Conservation (phyloP, 2,329 filamentous ascomycete genomes). For the Xylariales sp. region DNA sequence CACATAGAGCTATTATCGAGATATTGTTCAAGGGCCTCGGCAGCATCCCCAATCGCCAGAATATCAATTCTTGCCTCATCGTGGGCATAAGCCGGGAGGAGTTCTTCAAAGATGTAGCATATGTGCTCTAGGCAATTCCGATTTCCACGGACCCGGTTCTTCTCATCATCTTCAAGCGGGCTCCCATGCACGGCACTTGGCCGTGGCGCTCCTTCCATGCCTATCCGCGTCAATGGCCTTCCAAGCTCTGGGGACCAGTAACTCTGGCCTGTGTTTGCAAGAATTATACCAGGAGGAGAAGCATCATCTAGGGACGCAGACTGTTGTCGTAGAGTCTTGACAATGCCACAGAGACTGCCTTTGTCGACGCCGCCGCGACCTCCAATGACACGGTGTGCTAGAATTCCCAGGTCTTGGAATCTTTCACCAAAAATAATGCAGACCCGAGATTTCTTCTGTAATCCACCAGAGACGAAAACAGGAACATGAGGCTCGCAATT, state of each 20-base stretch:
- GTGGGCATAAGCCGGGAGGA: conserved; percentile 48
- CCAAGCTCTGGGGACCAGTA: conserved; percentile 67
- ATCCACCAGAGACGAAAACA: conserved; percentile 56
- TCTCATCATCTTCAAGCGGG: conserved; percentile 41
- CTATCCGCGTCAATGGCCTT: conserved; percentile 53
- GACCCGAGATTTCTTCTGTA: conserved; percentile 56
- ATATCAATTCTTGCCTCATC: conserved; percentile 59
- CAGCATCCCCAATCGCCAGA: conserved; percentile 66
- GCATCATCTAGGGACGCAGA: conserved; percentile 26
- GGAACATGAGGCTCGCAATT: conserved; percentile 55
- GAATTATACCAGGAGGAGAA: conserved; percentile 55
- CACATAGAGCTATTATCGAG: conserved; percentile 53
- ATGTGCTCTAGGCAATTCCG: conserved; percentile 57
- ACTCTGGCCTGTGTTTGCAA: conserved; percentile 75
- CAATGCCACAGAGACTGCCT: conserved; percentile 67
- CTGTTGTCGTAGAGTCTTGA: conserved; percentile 39
- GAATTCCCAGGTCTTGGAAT: conserved; percentile 67
- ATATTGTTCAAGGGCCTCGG: conserved; percentile 52
- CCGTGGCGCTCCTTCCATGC: conserved; percentile 57
- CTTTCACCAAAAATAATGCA: conserved; percentile 72
- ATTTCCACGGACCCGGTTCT: conserved; percentile 63
- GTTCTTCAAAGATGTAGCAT: conserved; percentile 58
- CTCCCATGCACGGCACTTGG: conserved; percentile 57
- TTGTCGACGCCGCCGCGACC: conserved; percentile 61
- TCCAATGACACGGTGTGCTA: conserved; percentile 65